These are phyloP conservation scores for Clonostachys chloroleuca DNA, from an alignment of 2,329 filamentous ascomycete genomes.

Conservation along the genomic window DNA sequence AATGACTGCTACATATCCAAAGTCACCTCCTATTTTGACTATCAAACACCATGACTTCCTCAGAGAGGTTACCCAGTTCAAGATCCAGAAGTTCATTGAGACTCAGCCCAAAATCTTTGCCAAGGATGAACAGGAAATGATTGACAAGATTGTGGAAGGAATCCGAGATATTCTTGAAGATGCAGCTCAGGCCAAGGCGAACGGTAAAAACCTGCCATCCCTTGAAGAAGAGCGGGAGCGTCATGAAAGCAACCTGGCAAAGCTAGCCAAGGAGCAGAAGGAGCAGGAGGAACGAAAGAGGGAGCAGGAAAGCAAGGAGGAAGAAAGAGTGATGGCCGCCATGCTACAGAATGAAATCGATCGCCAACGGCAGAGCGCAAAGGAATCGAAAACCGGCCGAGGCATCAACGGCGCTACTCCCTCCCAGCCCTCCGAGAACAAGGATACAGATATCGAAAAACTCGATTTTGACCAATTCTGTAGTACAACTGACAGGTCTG, in stretches of 20 bases:
- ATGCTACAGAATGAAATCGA: slow-evolving; percentile 71
- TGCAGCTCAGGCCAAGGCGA: slow-evolving; percentile 72
- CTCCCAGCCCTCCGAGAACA: slow-evolving; percentile 16
- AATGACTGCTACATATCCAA: slow-evolving; percentile 88
- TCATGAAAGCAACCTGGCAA: slow-evolving; percentile 69
- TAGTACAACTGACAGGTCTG: slow-evolving; percentile 56
- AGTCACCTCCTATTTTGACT: slow-evolving; percentile 69
- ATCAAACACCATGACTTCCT: slow-evolving; percentile 62
- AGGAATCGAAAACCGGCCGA: slow-evolving; percentile 60
- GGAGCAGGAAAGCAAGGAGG: slow-evolving; percentile 56
- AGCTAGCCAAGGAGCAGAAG: slow-evolving; percentile 52
- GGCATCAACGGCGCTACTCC: slow-evolving; percentile 30
- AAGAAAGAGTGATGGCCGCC: slow-evolving; percentile 65
- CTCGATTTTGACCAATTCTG: slow-evolving; percentile 66
- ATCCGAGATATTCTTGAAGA: slow-evolving; percentile 79
- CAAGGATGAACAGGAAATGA: slow-evolving; percentile 51
- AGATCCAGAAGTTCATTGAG: slow-evolving; percentile 61
- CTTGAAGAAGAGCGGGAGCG: slow-evolving; percentile 84
- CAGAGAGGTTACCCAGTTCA: slow-evolving; percentile 65
- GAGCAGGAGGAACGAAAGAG: slow-evolving; percentile 48
- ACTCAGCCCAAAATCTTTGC: slow-evolving; percentile 50
- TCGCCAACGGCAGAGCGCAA: slow-evolving; percentile 59
- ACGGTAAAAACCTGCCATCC: slow-evolving; percentile 74
- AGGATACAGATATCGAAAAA: slow-evolving; percentile 17
- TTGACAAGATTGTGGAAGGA: slow-evolving; percentile 62